A percentile compares a stretch with the other conserved stretches of the same genome.
Evolutionary conservation across 768 basidiomycete species (phyloP).

Genomic region (Panus rudis): DNA sequence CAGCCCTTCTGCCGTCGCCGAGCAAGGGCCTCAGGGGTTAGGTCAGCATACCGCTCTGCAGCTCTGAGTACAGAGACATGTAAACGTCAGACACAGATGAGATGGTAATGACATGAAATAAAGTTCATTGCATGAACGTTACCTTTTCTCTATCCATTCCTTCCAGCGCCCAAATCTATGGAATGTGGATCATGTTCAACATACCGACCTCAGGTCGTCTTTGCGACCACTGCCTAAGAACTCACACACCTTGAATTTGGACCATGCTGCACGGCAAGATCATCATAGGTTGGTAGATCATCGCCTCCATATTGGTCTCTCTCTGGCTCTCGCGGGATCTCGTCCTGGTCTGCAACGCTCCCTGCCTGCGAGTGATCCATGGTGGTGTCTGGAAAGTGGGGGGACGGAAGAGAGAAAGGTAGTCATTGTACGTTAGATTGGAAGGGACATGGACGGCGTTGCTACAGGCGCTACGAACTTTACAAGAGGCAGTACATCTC

Average conservation of each 20-base stretch:
- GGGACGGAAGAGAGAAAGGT: no score
- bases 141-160: slow-evolving; percentile 88
- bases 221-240: no score
- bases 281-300: slow-evolving; percentile 72
- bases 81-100: slow-evolving; percentile 4
- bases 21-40: slow-evolving; percentile 49
- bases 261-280: slow-evolving; percentile 67
- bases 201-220: no score
- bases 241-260: slow-evolving; percentile 74
- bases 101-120: neutral
- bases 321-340: slow-evolving; percentile 25
- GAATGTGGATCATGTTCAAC: neutral
- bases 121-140: no score
- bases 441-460: no score
- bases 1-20: slow-evolving; percentile 64
- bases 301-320: slow-evolving; percentile 39
- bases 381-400: neutral
- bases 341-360: slow-evolving; percentile 8
- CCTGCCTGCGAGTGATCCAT: neutral
- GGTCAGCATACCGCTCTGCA: slow-evolving; percentile 71
- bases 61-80: slow-evolving; percentile 41
- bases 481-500: no score
- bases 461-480: no score
- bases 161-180: slow-evolving; percentile 78
- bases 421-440: no score